A percentile compares a stretch with the other conserved stretches of the same genome.
Evolutionary conservation across 2,329 filamentous ascomycete genomes (phyloP).

Genomic region (Rachicladosporium sp.): DNA sequence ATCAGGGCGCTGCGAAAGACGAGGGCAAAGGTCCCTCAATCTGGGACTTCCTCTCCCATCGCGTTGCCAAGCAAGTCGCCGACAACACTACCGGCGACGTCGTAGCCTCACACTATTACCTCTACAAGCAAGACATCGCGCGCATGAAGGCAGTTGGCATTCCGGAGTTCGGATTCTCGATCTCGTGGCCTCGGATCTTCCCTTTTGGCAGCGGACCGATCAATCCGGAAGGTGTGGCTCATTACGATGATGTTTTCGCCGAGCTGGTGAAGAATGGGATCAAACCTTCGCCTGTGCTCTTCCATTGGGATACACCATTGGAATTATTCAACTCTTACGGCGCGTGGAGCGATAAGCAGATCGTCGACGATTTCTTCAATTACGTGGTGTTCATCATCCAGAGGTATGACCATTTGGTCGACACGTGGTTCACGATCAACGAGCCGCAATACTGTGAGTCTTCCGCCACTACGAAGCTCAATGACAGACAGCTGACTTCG

Average conservation of each 20-base stretch:
- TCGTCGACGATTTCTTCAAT: constrained; percentile 26
- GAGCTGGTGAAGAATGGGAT: constrained; percentile 30
- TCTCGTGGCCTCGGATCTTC: constrained; percentile 38
- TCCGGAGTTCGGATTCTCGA: constrained; percentile 29
- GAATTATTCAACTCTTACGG: constrained; percentile 28
- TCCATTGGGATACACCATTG: constrained; percentile 32
- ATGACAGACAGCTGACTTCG: too few species aligned
- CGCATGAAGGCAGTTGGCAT: constrained; percentile 29
- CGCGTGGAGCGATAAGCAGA: constrained; percentile 26
- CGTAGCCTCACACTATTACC: constrained; percentile 35
- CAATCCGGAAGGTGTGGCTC: constrained; percentile 34
- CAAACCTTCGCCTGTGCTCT: constrained; percentile 34
- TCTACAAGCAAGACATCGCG: constrained; percentile 10
- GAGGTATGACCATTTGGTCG: constrained; percentile 27
- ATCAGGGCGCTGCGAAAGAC: constrained; percentile 4
- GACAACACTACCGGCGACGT: constrained; percentile 31
- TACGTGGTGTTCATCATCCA: constrained; percentile 28
- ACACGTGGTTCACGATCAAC: constrained; percentile 19
- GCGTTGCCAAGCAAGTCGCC: constrained; percentile 23
- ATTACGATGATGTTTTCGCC: constrained; percentile 39
- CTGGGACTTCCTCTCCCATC: constrained; percentile 24
- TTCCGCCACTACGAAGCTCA: too few species aligned
- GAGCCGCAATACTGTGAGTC: constrained; percentile 3
- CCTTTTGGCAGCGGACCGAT: constrained; percentile 36
- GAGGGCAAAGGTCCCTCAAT: constrained; percentile 18